phyloP scores from a whole-genome alignment of 805 yeast genomes.

The Yamadazyma sp. region DNA sequence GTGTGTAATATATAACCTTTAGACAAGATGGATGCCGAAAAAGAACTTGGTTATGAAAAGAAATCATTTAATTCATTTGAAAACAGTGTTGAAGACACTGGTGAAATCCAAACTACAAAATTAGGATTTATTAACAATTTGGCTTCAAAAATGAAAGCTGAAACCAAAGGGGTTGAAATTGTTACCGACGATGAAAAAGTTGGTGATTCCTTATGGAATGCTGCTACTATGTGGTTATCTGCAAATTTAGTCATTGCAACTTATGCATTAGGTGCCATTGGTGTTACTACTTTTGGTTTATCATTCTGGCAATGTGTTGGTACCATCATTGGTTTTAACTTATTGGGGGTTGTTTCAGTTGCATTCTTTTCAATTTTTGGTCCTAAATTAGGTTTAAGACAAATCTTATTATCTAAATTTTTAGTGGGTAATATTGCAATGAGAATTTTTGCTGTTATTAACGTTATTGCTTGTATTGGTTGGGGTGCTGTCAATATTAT shows the following conservation, averaged over 20 bases:
- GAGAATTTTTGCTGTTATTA: constrained; percentile 73
- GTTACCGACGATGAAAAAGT: constrained; percentile 76
- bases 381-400: constrained; percentile 81
- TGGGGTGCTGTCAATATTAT: constrained; percentile 94
- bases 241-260: constrained; percentile 88
- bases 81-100: constrained; percentile 15
- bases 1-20: too few relatives aligned
- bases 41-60: constrained; percentile 8
- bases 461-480: constrained; percentile 84
- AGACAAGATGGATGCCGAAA: constrained; percentile 9
- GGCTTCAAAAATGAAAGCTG: constrained; percentile 39
- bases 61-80: constrained; percentile 6
- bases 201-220: constrained; percentile 61
- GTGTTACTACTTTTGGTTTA: constrained; percentile 58
- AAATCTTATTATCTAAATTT: constrained; percentile 77
- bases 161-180: constrained; percentile 72
- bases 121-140: constrained; percentile 27
- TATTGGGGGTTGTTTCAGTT: constrained; percentile 73
- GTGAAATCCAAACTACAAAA: constrained; percentile 22
- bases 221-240: constrained; percentile 88
- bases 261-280: constrained; percentile 66
- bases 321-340: constrained; percentile 66
- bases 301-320: constrained; percentile 72
- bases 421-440: constrained; percentile 73
- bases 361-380: constrained; percentile 84